Percentiles rank a stretch among this genome's conserved stretches.
These are phyloP conservation scores for Clonostachys rhizophaga DNA, from an alignment of 2,329 filamentous ascomycete genomes.

Conservation along the genomic window DNA sequence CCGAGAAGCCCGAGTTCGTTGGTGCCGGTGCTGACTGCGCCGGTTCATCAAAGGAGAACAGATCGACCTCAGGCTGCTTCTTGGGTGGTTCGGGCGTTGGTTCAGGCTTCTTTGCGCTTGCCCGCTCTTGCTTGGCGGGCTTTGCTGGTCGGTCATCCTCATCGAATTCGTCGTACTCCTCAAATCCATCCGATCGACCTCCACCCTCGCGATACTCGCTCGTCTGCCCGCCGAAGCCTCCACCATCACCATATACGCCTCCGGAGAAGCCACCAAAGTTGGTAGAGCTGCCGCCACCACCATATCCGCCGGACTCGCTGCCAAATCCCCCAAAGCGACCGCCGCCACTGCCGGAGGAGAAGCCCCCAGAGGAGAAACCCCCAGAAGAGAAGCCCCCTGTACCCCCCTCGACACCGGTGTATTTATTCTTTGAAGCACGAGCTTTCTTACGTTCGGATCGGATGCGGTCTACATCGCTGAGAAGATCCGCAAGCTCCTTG, in stretches of 20 bases:
- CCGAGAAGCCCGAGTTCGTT: constrained; percentile 39
- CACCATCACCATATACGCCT: constrained; percentile 90
- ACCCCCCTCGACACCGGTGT: constrained; percentile 88
- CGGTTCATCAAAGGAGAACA: constrained; percentile 89
- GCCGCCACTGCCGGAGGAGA: constrained; percentile 37
- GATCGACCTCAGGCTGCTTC: constrained; percentile 84
- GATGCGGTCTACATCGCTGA: constrained; percentile 87
- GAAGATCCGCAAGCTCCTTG: constrained; percentile 91
- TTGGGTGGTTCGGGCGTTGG: constrained; percentile 60
- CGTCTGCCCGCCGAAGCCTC: constrained; percentile 77
- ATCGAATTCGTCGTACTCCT: constrained; percentile 96
- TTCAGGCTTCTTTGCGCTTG: constrained; percentile 34
- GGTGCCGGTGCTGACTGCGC: constrained; percentile 39
- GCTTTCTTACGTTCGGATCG: constrained; percentile 84
- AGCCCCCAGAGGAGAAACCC: constrained; percentile 45
- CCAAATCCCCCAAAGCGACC: constrained; percentile 87
- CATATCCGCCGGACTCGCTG: constrained; percentile 73
- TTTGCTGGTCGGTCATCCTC: constrained; percentile 54
- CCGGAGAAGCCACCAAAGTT: constrained; percentile 58
- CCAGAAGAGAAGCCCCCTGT: constrained; percentile 24
- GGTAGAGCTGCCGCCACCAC: constrained; percentile 36
- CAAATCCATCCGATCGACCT: constrained; percentile 69
- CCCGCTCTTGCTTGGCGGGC: constrained; percentile 31
- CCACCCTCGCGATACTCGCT: constrained; percentile 65
- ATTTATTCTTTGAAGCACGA: constrained; percentile 85